A percentile compares a stretch with the other conserved stretches of the same genome.
phyloP scores from a whole-genome alignment of 768 basidiomycete genomes.

The Kondoa subrosea region DNA sequence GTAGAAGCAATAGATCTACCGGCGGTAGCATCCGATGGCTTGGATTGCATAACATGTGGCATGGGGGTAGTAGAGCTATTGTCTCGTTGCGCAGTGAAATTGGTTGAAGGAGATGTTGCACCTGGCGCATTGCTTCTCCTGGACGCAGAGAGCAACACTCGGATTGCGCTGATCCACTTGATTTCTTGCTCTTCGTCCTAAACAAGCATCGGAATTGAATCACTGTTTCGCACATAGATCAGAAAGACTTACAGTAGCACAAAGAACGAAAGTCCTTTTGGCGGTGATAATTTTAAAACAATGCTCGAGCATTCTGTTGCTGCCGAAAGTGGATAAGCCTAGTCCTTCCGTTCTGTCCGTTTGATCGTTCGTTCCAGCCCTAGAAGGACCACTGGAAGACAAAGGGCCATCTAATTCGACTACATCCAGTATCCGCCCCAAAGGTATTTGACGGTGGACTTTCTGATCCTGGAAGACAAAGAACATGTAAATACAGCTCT shows the following conservation, averaged over 20 bases:
- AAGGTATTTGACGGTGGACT: constrained; percentile 67
- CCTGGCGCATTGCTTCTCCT: constrained; percentile 1
- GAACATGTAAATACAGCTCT: background rate
- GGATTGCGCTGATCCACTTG: constrained; percentile 87
- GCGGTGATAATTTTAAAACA: constrained; percentile 96
- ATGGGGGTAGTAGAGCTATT: background rate
- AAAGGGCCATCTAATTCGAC: constrained; percentile 48
- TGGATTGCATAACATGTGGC: background rate
- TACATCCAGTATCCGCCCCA: constrained; percentile 74
- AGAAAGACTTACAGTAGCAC: constrained; percentile 39
- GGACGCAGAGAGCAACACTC: constrained; percentile 56
- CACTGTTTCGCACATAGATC: background rate
- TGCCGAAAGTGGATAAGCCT: constrained; percentile 8
- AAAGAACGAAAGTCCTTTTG: constrained; percentile 69
- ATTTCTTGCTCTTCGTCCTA: constrained; percentile 92
- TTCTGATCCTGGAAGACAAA: constrained; percentile 56
- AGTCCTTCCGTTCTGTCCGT: background rate
- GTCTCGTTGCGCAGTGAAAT: background rate
- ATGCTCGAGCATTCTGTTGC: constrained; percentile 39
- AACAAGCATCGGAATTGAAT: background rate
- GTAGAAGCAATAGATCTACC: too few relatives aligned
- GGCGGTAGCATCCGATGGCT: too few relatives aligned
- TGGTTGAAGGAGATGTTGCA: constrained; percentile 12
- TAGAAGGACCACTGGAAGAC: background rate
- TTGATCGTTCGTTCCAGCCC: background rate